Base-by-base conservation (phyloP, 805 yeast genomes). In the Myxozyma monticola region DNA sequence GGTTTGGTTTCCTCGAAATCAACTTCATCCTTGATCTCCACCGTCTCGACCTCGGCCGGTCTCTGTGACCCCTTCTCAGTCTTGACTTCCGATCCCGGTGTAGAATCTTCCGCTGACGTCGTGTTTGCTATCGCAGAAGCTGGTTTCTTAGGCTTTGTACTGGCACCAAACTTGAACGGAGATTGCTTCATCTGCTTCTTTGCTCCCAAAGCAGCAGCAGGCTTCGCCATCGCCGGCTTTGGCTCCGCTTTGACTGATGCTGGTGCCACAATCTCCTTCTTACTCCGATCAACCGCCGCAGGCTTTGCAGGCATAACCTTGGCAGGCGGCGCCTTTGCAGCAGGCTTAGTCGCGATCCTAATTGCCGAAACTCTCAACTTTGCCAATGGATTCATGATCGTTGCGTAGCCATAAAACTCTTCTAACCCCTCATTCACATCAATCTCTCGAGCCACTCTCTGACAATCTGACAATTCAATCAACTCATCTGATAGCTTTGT, bases 391-490 rank as follows among this genome's bases (percentile, higher is more conserved):
- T 43, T 43, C 17, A 22, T 26, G n/a, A 29, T 31, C 18, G 21
- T 21, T 7, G 47, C 57, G 36, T 38, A 51, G 29, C 30, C 35
- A 8, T 33, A 35, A 22, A 49, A 26, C 14, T 14, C 18, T 4
- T 42, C 38, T 24, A 47, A 21, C 2, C 46, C 49, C n/a, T 30
- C 34, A 20, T 12, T 22, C 3, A 42, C 22, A 18, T 52, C 51
- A 17, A 44, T 24, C 3, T 48, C 49, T 20, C 48, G 46, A 4
- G 45, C 56, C 18, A 24, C n/a, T 12, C 49, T 46, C 18, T 39
- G 47, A 18, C 53, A 48, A n/a, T 53, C 54, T 20, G 50, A 34
- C 9, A 53, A 41, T 14, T 24, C 18, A 10, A 37, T 30, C 15
- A 51, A 35, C 31, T 51, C 52, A 28, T 42, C 49, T 3, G 46